Base-by-base conservation (phyloP, 164 flowering plant genomes). In the Piper betle region DNA sequence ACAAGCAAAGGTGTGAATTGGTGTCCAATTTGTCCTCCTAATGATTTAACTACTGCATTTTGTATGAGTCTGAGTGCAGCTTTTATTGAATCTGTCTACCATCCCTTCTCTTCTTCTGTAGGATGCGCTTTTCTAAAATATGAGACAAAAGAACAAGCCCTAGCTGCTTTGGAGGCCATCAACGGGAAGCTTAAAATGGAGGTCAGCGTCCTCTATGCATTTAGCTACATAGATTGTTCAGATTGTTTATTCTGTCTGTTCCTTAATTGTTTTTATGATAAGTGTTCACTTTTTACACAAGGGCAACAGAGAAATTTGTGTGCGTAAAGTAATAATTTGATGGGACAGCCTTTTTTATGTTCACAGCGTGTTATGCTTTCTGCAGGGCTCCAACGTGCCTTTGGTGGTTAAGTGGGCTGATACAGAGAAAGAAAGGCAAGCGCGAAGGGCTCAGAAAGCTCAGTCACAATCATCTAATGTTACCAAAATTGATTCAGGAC, bases 401-500 rank as follows among this genome's bases (percentile, higher is more conserved):
- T 77, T 94, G 68, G 96, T 94, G 65, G 96, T 94, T 77, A 94
- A 91, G 75, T 91, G 99, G 99, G 99, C 99, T 19, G 99, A 94
- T 72, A 94, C 96, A 11, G 99, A 94, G 72, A 94, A 87, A 71
- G 99, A 94, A 79, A 82, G 97, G 63, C 93, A 84, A 72, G 90
- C 96, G 61, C 82, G 99, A 9, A 83, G 80, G 76, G 96, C 87
- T 71, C 97, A 84, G 73, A 93, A 93, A 78, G 88, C 86, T 68
- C 88, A 86, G 41, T 75, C 86, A 4, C 88, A 78, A 69, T 75
- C 73, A 62, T 60, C 91, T 67, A 73, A 64, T 70, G 38, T 77
- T 61, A 67, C 81, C 68, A 80, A 74, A 69, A 33, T 73, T 65
- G 84, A 85, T 70, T 77, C 84, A 1, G n/a, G 75, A 46, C 91